phyloP scores from a whole-genome alignment of 192 early-diverging fungal species.

The Coemansia javaensis region DNA sequence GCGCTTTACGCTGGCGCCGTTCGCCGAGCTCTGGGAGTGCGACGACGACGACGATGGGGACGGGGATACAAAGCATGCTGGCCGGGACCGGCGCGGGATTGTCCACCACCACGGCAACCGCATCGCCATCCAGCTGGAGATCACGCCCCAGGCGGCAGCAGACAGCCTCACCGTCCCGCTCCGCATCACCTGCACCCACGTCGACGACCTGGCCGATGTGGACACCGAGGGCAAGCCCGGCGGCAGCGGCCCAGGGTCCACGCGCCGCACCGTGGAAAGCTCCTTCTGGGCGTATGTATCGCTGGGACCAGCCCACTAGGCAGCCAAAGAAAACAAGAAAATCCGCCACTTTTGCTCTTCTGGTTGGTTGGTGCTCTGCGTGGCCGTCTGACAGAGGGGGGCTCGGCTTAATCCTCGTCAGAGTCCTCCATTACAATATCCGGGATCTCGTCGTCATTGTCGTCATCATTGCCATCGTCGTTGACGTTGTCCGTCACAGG shows the following conservation, averaged over 20 bases:
- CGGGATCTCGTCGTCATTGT: constrained; percentile 32
- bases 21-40: constrained; percentile 78
- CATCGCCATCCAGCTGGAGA: constrained; percentile 34
- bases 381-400: too few species aligned
- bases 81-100: constrained; percentile 17
- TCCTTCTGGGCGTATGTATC: constrained; percentile 47
- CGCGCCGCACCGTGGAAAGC: constrained; percentile 17
- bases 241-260: too few species aligned
- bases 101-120: constrained; percentile 41
- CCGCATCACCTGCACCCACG: constrained; percentile 31
- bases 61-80: constrained; percentile 5
- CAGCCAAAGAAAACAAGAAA: too few species aligned
- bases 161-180: constrained; percentile 31
- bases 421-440: constrained; percentile 52
- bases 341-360: too few species aligned
- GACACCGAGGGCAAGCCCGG: background rate
- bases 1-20: constrained; percentile 64
- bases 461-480: constrained; percentile 1
- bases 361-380: too few species aligned
- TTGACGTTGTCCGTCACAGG: too few species aligned
- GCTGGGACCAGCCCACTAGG: constrained; percentile 13
- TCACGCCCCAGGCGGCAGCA: constrained; percentile 15
- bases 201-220: constrained; percentile 31
- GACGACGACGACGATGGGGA: constrained; percentile 58
- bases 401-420: constrained; percentile 25